Evolutionary conservation across 1,284 basidiomycete genomes (phyloP), one percentile per base, ranked within the genome.

Genomic region (Tetrapyrgos nigripes): DNA sequence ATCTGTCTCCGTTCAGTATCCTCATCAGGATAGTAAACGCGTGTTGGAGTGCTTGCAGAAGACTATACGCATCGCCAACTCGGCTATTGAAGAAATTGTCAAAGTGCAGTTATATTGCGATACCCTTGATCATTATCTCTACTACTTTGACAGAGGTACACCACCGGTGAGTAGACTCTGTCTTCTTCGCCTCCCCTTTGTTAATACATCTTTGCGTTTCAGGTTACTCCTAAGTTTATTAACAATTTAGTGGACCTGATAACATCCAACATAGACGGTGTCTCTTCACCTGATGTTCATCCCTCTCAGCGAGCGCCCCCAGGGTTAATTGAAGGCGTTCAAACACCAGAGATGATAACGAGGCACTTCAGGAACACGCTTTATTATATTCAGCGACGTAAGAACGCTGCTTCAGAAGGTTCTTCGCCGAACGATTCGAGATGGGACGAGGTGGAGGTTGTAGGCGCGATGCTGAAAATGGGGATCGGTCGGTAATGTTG

Each of bases 11-110:
- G 29, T 59, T 43, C 31, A 95, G 93, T 87, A 89, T 65, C 92
- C 93, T 27, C 92, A 92, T 70, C 90, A 93, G 65, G 96, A 97
- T 71, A 96, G 94, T 75, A 97, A 97, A 70, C 92, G 96, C 37
- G 95, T 97, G 0, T 80, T 98, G 29, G 96, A 98, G 73, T 98
- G 96, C 67, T 80, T 98, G 33, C 96, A 97, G 72, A 97, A 97
- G 74, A 92, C 93, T 5, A 79, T 97, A 24, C 87, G 96, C 3
- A 97, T 97, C 66, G 96, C 96, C 2, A 94, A 94, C 67, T 94
- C 93, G 2, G 93, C 93, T 29, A 96, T 94, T 58, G 96, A 97
- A 74, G 94, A 97, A 68, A 92, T 98, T 63, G 93, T 97, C 40
- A 96, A 91, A 1, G 90, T 96, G 2, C 95, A 97, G 72, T 81